phyloP scores from a whole-genome alignment of 805 yeast species.

The Hanseniaspora vineae region DNA sequence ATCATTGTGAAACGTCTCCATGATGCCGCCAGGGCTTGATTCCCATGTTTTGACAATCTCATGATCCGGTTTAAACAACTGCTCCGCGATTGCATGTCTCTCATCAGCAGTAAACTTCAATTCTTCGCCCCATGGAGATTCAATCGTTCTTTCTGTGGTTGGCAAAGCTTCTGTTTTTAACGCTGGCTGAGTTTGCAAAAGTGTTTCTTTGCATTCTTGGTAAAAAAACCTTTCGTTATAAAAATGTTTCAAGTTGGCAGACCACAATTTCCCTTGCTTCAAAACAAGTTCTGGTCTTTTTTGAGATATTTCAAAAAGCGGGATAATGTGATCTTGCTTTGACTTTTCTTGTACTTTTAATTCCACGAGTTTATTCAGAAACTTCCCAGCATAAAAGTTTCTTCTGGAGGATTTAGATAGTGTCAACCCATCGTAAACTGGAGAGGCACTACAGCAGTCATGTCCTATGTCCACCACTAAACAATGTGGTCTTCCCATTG shows the following conservation, averaged over 20 bases:
- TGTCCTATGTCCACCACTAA: conserved; percentile 80
- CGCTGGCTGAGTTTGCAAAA: conserved; percentile 34
- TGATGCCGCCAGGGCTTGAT: conserved; percentile 40
- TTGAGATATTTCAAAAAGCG: conserved; percentile 20
- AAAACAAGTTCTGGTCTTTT: conserved; percentile 20
- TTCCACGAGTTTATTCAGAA: conserved; percentile 25
- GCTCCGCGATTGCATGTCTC: conserved; percentile 52
- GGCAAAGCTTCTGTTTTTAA: conserved; percentile 16
- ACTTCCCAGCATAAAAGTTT: conserved; percentile 65
- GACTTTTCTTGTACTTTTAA: conserved; percentile 19
- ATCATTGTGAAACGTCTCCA: conserved; percentile 42
- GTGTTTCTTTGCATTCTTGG: conserved; percentile 66
- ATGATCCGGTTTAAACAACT: conserved; percentile 55
- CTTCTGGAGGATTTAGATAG: conserved; percentile 54
- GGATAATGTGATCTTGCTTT: conserved; percentile 16
- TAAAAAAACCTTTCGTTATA: conserved; percentile 39
- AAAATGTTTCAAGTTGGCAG: conserved; percentile 26
- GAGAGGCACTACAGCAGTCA: conserved; percentile 63
- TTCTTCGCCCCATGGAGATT: conserved; percentile 65
- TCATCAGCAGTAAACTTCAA: conserved; percentile 44
- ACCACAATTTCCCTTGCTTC: conserved; percentile 8
- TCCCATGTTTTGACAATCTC: conserved; percentile 24
- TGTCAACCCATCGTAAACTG: conserved; percentile 73
- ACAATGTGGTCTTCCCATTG: conserved; percentile 79
- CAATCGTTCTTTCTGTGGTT: conserved; percentile 38